A percentile compares a stretch with the other conserved stretches of the same genome.
These are phyloP conservation scores for Cladophialophora chaetospira DNA, from an alignment of 2,329 filamentous ascomycete species.

Conservation along the genomic window DNA sequence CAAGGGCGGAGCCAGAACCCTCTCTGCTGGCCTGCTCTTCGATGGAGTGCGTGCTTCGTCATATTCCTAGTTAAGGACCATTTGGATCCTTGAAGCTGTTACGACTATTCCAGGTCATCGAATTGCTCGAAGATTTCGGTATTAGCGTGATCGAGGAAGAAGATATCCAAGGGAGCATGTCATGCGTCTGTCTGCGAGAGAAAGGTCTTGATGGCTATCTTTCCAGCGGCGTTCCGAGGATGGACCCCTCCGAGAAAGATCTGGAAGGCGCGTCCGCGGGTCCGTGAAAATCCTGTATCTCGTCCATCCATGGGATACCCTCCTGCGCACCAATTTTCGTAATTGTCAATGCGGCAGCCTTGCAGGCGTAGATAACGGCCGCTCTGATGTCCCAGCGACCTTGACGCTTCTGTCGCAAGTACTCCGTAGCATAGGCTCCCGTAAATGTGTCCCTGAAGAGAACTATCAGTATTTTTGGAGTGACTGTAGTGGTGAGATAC, in stretches of 20 bases:
- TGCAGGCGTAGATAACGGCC: conserved; percentile 19
- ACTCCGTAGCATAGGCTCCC: conserved; percentile 28
- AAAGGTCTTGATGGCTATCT: background rate
- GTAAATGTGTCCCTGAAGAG: conserved; percentile 27
- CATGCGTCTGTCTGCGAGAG: background rate
- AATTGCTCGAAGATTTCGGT: conserved; percentile 3
- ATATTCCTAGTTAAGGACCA: background rate
- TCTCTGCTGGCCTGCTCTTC: background rate
- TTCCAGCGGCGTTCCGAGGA: background rate
- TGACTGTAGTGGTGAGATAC: background rate
- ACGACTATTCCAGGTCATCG: background rate
- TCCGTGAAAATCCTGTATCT: too few relatives aligned
- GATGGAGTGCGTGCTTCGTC: background rate
- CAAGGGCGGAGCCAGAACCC: background rate
- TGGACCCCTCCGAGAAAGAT: background rate
- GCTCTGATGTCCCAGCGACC: conserved; percentile 23
- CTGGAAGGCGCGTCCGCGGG: background rate
- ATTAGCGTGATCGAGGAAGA: background rate
- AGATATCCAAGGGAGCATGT: background rate
- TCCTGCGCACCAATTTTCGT: conserved; percentile 18
- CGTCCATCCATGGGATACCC: conserved; percentile 28
- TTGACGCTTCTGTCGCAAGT: conserved; percentile 20
- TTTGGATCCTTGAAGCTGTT: background rate
- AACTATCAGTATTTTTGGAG: background rate
- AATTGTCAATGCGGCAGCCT: conserved; percentile 20